Conservation (phyloP, 2,329 filamentous ascomycete genomes). For the Sporothrix schenckii region DNA sequence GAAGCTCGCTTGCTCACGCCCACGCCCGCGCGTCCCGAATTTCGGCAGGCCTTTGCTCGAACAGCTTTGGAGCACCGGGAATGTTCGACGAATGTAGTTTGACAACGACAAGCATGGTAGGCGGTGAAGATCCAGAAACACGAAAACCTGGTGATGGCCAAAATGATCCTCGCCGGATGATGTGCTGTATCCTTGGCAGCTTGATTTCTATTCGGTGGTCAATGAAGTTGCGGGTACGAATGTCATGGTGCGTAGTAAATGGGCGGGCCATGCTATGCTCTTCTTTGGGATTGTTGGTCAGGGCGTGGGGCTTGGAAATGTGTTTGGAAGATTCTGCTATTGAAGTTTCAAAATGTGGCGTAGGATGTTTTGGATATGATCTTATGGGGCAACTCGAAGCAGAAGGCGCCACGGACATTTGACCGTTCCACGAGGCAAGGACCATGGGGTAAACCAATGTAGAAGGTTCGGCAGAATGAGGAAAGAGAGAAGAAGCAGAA, state of each 20-base stretch:
- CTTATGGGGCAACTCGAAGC: neutral
- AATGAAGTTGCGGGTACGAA: neutral
- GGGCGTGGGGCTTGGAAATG: neutral
- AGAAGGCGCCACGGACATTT: neutral
- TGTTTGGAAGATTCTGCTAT: neutral
- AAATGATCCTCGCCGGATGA: slow-evolving; percentile 14
- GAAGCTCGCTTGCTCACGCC: neutral
- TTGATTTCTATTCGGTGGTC: neutral
- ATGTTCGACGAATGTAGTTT: neutral
- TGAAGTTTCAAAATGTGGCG: slow-evolving; percentile 6
- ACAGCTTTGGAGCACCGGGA: neutral
- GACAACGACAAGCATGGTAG: neutral
- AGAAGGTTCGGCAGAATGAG: neutral
- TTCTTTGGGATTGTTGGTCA: neutral
- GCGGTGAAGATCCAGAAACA: neutral
- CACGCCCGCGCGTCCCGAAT: neutral
- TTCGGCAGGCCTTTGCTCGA: neutral
- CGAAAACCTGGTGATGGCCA: slow-evolving; percentile 8
- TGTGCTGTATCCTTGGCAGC: neutral
- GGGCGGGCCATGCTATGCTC: neutral
- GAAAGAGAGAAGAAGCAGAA: neutral
- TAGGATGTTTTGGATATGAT: neutral
- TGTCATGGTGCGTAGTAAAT: neutral
- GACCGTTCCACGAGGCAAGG: neutral
- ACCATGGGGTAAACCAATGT: neutral